Conservation (phyloP, 2,329 filamentous ascomycete species). For the Colletotrichum destructivum region DNA sequence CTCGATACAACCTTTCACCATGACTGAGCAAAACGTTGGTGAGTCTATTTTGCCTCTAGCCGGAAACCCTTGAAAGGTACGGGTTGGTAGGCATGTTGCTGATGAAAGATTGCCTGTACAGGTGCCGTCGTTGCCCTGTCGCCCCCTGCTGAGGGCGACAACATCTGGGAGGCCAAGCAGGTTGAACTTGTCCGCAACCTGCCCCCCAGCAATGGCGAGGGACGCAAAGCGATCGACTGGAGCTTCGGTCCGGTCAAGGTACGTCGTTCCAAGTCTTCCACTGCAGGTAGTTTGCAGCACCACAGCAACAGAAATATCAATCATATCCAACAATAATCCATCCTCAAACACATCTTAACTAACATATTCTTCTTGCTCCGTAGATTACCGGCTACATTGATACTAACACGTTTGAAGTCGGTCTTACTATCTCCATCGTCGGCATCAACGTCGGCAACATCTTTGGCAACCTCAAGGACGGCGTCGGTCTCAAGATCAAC, state of each 20-base stretch:
- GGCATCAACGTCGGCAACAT: conserved; percentile 31
- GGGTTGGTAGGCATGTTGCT: no score
- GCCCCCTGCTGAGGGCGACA: no score
- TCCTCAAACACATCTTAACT: background rate
- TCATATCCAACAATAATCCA: background rate
- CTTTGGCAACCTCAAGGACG: conserved; percentile 32
- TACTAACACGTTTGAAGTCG: conserved; percentile 14
- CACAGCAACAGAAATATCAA: background rate
- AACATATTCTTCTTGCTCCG: background rate
- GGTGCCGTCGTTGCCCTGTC: no score
- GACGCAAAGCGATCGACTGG: conserved; percentile 5
- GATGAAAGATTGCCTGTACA: no score
- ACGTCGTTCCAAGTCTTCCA: background rate
- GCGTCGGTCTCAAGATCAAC: conserved; percentile 24
- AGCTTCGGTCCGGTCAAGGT: conserved; percentile 7
- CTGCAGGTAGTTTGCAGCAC: background rate
- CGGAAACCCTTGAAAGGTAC: no score
- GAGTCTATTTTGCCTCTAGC: no score
- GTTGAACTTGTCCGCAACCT: background rate
- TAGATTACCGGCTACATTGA: conserved; percentile 25
- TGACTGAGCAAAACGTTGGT: no score
- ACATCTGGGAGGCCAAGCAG: no score
- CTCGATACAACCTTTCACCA: no score
- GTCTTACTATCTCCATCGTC: background rate
- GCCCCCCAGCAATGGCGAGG: background rate